Conservation (phyloP, 495 filamentous ascomycete species). For the Penicillium antarcticum region DNA sequence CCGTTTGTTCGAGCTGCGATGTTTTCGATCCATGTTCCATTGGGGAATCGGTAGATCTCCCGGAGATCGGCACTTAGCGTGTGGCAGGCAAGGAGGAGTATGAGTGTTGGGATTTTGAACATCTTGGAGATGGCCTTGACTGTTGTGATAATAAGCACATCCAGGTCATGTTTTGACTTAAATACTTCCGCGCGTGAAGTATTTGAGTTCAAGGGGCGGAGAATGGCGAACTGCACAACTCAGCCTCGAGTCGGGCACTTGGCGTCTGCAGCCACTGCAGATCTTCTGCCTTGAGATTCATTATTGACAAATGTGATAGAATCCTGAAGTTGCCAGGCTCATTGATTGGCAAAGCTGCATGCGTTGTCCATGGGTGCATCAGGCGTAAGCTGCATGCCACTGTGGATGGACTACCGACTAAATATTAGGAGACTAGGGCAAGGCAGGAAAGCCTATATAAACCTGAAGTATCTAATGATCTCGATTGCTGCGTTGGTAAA, state of each 20-base stretch:
- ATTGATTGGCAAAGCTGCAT: too few relatives aligned
- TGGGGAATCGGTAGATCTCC: slow-evolving; percentile 23
- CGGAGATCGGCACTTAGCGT: background rate
- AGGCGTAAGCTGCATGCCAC: background rate
- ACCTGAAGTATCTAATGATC: too few relatives aligned
- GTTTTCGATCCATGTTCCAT: slow-evolving; percentile 41
- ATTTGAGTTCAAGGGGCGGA: too few relatives aligned
- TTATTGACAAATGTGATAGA: too few relatives aligned
- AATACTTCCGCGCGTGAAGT: background rate
- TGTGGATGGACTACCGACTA: background rate
- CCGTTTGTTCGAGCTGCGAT: slow-evolving; percentile 45
- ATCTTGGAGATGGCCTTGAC: background rate
- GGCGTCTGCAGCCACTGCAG: too few relatives aligned
- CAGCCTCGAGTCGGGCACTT: too few relatives aligned
- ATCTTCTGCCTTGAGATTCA: too few relatives aligned
- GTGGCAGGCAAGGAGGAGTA: background rate
- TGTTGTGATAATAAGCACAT: background rate
- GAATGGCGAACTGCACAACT: too few relatives aligned
- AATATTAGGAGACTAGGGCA: background rate
- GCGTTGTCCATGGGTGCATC: too few relatives aligned
- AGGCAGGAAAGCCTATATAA: too few relatives aligned
- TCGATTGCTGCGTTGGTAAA: too few relatives aligned
- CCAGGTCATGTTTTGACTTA: background rate
- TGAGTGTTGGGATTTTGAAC: background rate
- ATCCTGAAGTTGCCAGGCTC: too few relatives aligned